A percentile compares a stretch with the other conserved stretches of the same genome.
Conservation (phyloP, 2,329 filamentous ascomycete species). For the Penicillium sumatraense region DNA sequence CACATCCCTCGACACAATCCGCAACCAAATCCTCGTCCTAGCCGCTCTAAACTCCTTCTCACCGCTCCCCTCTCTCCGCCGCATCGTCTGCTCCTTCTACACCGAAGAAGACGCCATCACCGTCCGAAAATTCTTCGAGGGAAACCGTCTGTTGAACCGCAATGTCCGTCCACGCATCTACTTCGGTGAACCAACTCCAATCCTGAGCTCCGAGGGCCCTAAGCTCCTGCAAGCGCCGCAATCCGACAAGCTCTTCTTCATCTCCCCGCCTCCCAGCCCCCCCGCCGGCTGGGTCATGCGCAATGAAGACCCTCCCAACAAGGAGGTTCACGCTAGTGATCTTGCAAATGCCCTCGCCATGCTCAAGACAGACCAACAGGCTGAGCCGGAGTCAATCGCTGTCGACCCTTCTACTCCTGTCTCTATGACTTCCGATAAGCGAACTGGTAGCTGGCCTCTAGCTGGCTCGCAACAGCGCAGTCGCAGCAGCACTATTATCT, state of each 20-base stretch:
- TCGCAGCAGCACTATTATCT: conserved; percentile 65
- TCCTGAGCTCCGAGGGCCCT: conserved; percentile 38
- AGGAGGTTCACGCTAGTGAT: conserved; percentile 67
- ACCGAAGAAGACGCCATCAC: conserved; percentile 46
- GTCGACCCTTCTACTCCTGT: conserved; percentile 40
- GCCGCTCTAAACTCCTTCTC: conserved; percentile 56
- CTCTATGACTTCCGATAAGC: conserved; percentile 39
- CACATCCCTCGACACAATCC: conserved; percentile 47
- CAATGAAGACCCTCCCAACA: conserved; percentile 68
- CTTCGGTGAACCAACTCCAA: conserved; percentile 59
- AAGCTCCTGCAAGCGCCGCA: conserved; percentile 60
- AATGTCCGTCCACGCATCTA: conserved; percentile 50
- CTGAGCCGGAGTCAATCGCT: conserved; percentile 8
- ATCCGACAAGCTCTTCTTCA: conserved; percentile 67
- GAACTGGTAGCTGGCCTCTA: conserved; percentile 36
- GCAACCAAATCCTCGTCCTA: conserved; percentile 46
- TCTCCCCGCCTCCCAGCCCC: conserved; percentile 66
- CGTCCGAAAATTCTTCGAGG: conserved; percentile 50
- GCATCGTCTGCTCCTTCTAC: conserved; percentile 56
- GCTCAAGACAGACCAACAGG: conserved; percentile 43
- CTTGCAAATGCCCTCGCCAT: conserved; percentile 61
- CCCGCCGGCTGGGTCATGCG: conserved; percentile 69
- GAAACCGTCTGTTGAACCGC: conserved; percentile 37
- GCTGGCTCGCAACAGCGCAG: conserved; percentile 41
- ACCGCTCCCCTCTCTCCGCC: conserved; percentile 54